phyloP scores from a whole-genome alignment of 2,329 filamentous ascomycete genomes.

The Dendryphion nanum region DNA sequence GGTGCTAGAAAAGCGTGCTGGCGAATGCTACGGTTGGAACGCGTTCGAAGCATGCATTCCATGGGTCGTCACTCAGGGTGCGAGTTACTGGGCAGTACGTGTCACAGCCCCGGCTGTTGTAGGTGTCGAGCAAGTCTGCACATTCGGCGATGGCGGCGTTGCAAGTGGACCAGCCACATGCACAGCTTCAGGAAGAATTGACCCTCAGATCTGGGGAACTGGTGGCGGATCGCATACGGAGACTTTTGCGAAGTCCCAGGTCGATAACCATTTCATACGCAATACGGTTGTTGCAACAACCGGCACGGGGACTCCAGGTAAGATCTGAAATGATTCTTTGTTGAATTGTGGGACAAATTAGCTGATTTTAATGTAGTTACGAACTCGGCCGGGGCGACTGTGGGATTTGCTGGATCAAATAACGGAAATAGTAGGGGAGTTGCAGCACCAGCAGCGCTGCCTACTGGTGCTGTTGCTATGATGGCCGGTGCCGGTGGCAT shows the following conservation, averaged over 20 bases:
- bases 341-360: no score
- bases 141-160: conserved; percentile 8
- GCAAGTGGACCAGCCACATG: conserved; percentile 9
- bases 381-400: not conserved
- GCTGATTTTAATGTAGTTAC: no score
- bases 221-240: conserved; percentile 5
- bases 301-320: no score
- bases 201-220: conserved; percentile 8
- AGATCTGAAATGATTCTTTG: no score
- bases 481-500: conserved; percentile 9
- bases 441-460: conserved; percentile 6
- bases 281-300: conserved; percentile 8
- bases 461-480: conserved; percentile 7
- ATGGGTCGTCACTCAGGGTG: conserved; percentile 12
- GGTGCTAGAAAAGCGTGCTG: not conserved
- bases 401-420: not conserved
- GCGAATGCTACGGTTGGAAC: conserved; percentile 6
- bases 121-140: conserved; percentile 7
- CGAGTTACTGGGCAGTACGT: conserved; percentile 10
- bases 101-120: conserved; percentile 4
- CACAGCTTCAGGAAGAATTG: conserved; percentile 7
- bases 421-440: conserved; percentile 5
- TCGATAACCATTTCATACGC: conserved; percentile 7
- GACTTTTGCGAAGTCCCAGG: conserved; percentile 9
- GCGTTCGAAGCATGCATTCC: conserved; percentile 9